A percentile compares a stretch with the other conserved stretches of the same genome.
These are phyloP conservation scores for Misopates orontium DNA, from an alignment of 257 asterid genomes.

Conservation along the genomic window DNA sequence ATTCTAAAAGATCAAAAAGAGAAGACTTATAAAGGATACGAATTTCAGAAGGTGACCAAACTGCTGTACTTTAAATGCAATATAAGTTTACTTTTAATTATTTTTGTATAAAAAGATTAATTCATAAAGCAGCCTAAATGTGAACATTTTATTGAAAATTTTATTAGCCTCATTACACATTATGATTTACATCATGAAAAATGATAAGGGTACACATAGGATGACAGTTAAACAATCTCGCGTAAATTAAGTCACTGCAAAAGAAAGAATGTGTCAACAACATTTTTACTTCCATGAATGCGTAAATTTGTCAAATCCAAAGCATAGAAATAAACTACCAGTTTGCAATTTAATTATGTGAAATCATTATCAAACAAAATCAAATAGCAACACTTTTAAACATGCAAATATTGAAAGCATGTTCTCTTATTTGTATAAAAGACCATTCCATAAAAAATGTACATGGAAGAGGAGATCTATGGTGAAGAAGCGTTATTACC, in stretches of 20 bases:
- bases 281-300: not conserved
- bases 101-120: too few relatives aligned
- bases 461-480: not conserved
- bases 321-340: not conserved
- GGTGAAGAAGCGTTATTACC: slow-evolving; percentile 4
- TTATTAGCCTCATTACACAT: too few relatives aligned
- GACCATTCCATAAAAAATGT: not conserved
- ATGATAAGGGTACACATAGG: too few relatives aligned
- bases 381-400: slow-evolving; percentile 2
- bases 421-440: not conserved
- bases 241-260: not conserved
- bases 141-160: too few relatives aligned
- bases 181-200: too few relatives aligned
- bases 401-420: not conserved
- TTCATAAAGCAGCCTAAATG: too few relatives aligned
- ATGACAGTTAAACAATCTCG: not conserved
- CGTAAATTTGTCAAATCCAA: not conserved
- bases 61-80: not conserved
- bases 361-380: slow-evolving; percentile 6
- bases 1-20: not conserved
- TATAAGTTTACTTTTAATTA: not conserved
- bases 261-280: not conserved
- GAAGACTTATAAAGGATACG: not conserved
- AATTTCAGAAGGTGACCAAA: not conserved
- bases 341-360: not conserved